phyloP scores from a whole-genome alignment of 2,329 filamentous ascomycete species.

The Fusarium mundagurra region DNA sequence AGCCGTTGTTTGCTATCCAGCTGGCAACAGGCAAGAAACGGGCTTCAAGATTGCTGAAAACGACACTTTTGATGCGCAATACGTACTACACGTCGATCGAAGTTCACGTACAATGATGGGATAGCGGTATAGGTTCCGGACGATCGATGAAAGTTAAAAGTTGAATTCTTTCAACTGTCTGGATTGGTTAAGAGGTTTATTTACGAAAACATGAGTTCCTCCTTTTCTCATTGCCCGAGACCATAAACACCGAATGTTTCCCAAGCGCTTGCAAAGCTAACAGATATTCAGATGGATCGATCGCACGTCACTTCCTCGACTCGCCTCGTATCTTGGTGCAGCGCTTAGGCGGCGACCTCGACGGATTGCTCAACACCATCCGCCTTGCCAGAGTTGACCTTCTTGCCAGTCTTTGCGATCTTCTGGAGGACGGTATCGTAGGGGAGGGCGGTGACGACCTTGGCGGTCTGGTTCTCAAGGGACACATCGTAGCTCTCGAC shows the following conservation, averaged over 20 bases:
- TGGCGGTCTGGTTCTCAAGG: slow-evolving; percentile 85
- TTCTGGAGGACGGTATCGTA: slow-evolving; percentile 86
- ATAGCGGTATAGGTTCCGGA: background rate
- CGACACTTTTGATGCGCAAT: background rate
- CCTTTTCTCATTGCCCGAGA: slow-evolving; percentile 24
- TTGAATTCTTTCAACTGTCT: background rate
- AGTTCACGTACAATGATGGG: background rate
- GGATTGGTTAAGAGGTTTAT: slow-evolving; percentile 16
- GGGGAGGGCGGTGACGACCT: slow-evolving; percentile 75
- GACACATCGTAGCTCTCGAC: slow-evolving; percentile 88
- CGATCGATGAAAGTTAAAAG: background rate
- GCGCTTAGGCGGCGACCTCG: slow-evolving; percentile 51
- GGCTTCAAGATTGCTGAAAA: background rate
- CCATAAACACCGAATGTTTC: slow-evolving; percentile 33
- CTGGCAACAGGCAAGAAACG: background rate
- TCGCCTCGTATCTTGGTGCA: background rate
- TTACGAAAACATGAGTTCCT: slow-evolving; percentile 25
- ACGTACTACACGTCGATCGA: background rate
- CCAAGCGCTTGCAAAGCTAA: slow-evolving; percentile 34
- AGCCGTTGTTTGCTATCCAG: background rate
- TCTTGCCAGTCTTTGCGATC: slow-evolving; percentile 96
- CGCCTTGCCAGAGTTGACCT: slow-evolving; percentile 79
- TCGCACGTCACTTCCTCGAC: background rate
- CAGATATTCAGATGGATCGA: slow-evolving; percentile 22
- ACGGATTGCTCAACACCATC: slow-evolving; percentile 70